Evolutionary conservation across 2,329 filamentous ascomycete genomes (phyloP), one percentile per base, ranked within the genome.

Genomic region (Phaeosphaeria sp.): DNA sequence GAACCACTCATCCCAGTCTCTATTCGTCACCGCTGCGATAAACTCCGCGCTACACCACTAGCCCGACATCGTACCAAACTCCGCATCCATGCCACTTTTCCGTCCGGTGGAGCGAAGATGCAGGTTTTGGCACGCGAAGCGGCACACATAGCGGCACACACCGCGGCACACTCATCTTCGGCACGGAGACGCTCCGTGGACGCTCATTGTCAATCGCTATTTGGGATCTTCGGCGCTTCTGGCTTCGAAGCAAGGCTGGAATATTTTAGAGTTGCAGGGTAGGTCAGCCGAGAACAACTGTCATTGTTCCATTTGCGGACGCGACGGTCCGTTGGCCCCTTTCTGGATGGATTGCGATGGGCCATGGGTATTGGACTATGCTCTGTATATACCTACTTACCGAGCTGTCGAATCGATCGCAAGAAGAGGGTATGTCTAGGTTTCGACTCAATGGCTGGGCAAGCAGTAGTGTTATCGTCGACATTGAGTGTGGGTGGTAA

Each of bases 61-160:
- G 53, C 33, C 42, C 22, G 36, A 54, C n/a, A 50, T 58, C 52
- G 52, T 53, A 53, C 52, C 58, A 54, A 56, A 56, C 50, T 49
- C 41, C 20, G 41, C 41, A 18, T n/a, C 33, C 50, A 52, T 43
- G 41, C 30, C 7, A 11, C 13, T 36, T 36, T 36, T 11, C 5
- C 9, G 3, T 3, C 30, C 30, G 30, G 6, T 15, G 13, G 13
- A 36, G 6, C 3, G 30, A 15, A 36, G 13, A 36, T 46, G 47
- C 55, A 58, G 41, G 46, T 43, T 53, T 54, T 25, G 15, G 43
- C 21, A 27, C 55, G 30, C 25, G 25, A n/a, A n/a, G n/a, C n/a
- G n/a, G n/a, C n/a, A n/a, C n/a, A n/a, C n/a, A n/a, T n/a, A n/a
- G n/a, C n/a, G n/a, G n/a, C n/a, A n/a, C n/a, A n/a, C n/a, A n/a